Base-by-base conservation (phyloP, 2,329 filamentous ascomycete species). In the Rugonectria rugulosa region DNA sequence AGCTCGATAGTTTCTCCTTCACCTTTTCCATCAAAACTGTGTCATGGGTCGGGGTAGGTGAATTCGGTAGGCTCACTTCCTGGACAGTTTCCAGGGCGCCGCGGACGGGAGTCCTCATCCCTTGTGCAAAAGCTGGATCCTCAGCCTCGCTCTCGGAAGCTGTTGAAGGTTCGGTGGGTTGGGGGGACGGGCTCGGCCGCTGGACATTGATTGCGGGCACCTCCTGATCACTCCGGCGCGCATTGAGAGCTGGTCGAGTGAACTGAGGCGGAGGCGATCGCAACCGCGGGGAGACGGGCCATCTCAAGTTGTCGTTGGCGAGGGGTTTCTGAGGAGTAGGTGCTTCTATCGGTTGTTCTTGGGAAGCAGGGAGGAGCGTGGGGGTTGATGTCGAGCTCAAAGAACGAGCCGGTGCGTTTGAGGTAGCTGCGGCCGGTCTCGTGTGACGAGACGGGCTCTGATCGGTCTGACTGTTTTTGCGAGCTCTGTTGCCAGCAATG, bases 81-180 rank as follows among this genome's bases (percentile, higher is more conserved):
- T 97, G 90, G 14, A 98, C 94, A 0, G 95, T 97, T 75, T 96
- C 94, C 53, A 97, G 77, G 42, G 85, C 85, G 43, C 88, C 86
- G 47, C 81, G 79, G 27, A 79, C 81, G 19, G 86, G 85, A 15
- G 86, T 85, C 69, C 82, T 78, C 75, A 84, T 77, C 44, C 85
- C 85, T 17, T 83, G 75, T 38, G 75, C 73, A 38, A 66, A 64
- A 32, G 77, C 72, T 10, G 70, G 61, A 32, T 86, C 84, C 62
- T 86, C 84, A 51, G 73, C 73, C 59, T 86, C 83, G 62, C 74
- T 80, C 58, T 85, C 82, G 10, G 78, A 77, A 49, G 72, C 75
- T 68, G 63, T 70, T 57, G 64, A 71, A 31, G 67, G 64, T 11
- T 76, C 71, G 48, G 73, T 69, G n/a, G 75, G 73, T 53, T 79